Base-by-base conservation (phyloP, 768 basidiomycete species). In the Leccinum longicurvipes region DNA sequence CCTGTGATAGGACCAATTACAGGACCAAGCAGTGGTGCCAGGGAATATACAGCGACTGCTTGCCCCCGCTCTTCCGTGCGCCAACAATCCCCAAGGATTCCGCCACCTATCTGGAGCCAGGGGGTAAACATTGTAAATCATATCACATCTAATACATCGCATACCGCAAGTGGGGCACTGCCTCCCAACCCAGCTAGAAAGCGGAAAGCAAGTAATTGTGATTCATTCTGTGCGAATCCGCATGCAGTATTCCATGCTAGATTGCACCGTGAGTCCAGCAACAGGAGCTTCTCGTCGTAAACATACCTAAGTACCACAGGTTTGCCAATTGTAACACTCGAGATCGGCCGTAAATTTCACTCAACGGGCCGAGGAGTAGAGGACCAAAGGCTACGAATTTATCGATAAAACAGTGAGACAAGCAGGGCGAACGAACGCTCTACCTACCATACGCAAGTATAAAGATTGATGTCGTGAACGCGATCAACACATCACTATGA, bases 101-200 rank as follows among this genome's bases (percentile, higher is more conserved):
- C 89, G 23, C 85, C 88, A 49, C 87, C 88, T 17, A 88, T 81
- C 76, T 77, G 41, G 4, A 19, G 4, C 21, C 10, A 9, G 17
- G 4, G 3, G 10, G 14, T 49, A 12, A 42, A 34, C 34, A 4
- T 45, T 17, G 23, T 45, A 11, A 6, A 7, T 45, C 0, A 31
- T 25, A 5, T 5, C 4, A 8, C 1, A 28, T 11, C n/a, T 10
- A 23, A 15, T 24, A 25, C 0, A 15, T n/a, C 11, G 4, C 72
- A 39, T 60, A 77, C 77, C 5, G 82, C 70, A 2, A 88, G 71
- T 6, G 88, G 85, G 0, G 87, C 88, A 51, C 85, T 84, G 0
- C 88, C 89, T 25, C 89, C 89, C 2, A 91, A 55, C 2, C 89
- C 88, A 1, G 87, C 72, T 2, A 90, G 69, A 59, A 91, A 82